phyloP scores from a whole-genome alignment of 1,284 basidiomycete species.

The Boletus semigastroideus region DNA sequence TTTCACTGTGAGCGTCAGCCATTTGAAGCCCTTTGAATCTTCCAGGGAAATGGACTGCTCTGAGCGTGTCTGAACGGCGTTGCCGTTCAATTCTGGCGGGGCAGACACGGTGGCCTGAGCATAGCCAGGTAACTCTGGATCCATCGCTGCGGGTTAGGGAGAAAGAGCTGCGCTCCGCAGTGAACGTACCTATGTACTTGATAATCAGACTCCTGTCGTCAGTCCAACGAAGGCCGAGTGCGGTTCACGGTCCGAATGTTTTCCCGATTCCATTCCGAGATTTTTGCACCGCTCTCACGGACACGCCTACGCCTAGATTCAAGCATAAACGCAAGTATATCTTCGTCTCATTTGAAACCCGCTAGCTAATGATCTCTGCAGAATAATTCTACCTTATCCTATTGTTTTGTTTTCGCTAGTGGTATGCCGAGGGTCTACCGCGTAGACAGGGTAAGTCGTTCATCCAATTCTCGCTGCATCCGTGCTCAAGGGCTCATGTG shows the following conservation, averaged over 20 bases:
- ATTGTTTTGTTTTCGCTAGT: background rate
- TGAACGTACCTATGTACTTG: too few species aligned
- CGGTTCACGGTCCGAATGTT: too few species aligned
- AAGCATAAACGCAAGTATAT: too few species aligned
- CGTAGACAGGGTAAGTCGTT: background rate
- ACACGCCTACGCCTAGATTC: too few species aligned
- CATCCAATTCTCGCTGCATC: background rate
- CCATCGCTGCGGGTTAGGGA: background rate
- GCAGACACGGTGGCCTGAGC: slow-evolving; percentile 1
- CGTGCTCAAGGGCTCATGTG: background rate
- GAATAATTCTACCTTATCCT: too few species aligned
- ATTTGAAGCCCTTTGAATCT: slow-evolving; percentile 39
- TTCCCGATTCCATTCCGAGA: too few species aligned
- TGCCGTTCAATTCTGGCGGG: background rate
- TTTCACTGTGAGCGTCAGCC: slow-evolving; percentile 42
- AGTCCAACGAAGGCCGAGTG: too few species aligned
- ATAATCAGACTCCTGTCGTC: too few species aligned
- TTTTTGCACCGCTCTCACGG: too few species aligned
- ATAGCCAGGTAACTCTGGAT: slow-evolving; percentile 18
- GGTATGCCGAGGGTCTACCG: background rate
- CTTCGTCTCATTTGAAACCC: too few species aligned
- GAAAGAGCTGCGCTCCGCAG: too few species aligned
- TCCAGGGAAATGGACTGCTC: slow-evolving; percentile 41
- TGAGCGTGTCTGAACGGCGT: slow-evolving; percentile 6
- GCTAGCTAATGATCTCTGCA: too few species aligned